Percentiles rank a stretch among this genome's conserved stretches.
Evolutionary conservation across 129 eudicot species (phyloP).

Genomic region (Ambrosia artemisiifolia): DNA sequence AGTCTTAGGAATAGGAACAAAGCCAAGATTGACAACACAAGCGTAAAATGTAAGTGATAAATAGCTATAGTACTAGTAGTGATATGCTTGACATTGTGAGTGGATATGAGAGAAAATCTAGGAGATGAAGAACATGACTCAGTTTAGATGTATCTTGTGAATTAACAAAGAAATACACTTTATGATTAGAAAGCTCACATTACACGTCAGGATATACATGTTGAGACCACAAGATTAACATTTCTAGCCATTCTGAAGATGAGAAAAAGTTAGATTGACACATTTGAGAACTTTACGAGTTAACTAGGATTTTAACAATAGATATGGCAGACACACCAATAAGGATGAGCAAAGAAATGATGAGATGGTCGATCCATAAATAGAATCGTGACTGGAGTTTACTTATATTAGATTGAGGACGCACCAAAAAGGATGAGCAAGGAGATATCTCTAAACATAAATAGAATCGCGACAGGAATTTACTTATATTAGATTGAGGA

Average conservation of each 20-base stretch:
- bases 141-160: not conserved
- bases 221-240: not conserved
- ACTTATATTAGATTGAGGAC: no score
- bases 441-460: no score
- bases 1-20: not conserved
- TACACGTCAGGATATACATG: not conserved
- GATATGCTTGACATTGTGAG: not conserved
- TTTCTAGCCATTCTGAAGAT: not conserved
- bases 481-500: no score
- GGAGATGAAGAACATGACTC: not conserved
- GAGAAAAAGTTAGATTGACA: not conserved
- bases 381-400: no score
- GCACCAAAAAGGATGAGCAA: no score
- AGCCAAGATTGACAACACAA: not conserved
- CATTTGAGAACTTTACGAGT: not conserved
- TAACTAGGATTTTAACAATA: no score
- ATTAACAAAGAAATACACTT: not conserved
- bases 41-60: no score
- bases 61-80: no score
- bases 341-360: no score
- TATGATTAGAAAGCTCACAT: not conserved
- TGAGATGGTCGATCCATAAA: no score
- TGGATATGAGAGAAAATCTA: not conserved
- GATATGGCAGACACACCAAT: no score
- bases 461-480: no score